Percentiles rank a stretch among this genome's conserved stretches.
Evolutionary conservation across 768 basidiomycete species (phyloP).

Genomic region (Hygrocybe punicea): DNA sequence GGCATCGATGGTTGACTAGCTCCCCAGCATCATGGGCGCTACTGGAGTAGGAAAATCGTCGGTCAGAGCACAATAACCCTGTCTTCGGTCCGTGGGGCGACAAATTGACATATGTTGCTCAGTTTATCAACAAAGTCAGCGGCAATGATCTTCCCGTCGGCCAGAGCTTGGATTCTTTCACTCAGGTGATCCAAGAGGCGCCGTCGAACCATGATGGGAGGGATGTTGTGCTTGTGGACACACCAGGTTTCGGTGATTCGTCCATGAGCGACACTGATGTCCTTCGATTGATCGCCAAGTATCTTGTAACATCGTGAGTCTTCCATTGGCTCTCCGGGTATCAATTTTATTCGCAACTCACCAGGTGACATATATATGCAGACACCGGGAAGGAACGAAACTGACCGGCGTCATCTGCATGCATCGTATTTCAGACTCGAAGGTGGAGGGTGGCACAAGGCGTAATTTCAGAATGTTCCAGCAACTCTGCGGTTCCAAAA

Average conservation of each 20-base stretch:
- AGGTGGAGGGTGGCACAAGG: conserved; percentile 38
- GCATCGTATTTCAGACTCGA: conserved; percentile 41
- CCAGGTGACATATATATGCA: background rate
- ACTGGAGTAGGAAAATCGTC: too few species aligned
- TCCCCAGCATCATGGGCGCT: too few species aligned
- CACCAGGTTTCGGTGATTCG: conserved; percentile 43
- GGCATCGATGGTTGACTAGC: too few species aligned
- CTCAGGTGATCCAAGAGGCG: conserved; percentile 26
- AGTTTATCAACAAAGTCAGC: conserved; percentile 37
- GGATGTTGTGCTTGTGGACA: conserved; percentile 37
- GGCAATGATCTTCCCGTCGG: conserved; percentile 32
- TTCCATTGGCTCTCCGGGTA: background rate
- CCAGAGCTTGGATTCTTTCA: conserved; percentile 37
- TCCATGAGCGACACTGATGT: conserved; percentile 30
- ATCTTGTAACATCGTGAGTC: conserved; percentile 10
- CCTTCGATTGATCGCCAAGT: conserved; percentile 29
- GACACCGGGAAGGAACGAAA: conserved; percentile 20
- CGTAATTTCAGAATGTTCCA: conserved; percentile 46
- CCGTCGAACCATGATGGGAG: conserved; percentile 28
- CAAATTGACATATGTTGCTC: too few species aligned
- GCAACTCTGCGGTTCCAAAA: conserved; percentile 42
- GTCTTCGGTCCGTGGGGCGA: too few species aligned
- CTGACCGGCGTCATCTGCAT: conserved; percentile 42
- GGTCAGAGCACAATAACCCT: too few species aligned
- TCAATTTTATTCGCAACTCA: background rate